Evolutionary conservation across 176 grass and related monocot genomes (phyloP), one percentile per base, ranked within the genome.

Genomic region (Eragrostis nindensis): DNA sequence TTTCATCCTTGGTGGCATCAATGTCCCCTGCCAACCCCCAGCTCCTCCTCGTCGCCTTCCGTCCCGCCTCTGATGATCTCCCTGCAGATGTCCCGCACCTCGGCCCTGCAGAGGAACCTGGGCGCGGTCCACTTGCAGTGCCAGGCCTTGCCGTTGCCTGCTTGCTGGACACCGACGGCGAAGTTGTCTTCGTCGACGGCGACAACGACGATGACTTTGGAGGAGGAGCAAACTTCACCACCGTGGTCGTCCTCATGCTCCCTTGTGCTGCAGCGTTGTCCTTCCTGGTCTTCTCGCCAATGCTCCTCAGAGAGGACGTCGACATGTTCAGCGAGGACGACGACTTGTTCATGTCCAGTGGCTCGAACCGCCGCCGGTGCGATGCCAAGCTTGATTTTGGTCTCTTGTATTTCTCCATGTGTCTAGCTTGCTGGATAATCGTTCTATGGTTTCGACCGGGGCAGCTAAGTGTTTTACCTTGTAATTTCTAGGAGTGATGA

Each of bases 351-450:
- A 74, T 19, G 80, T 83, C 86, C 19, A 79, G 3, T 2, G 42
- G 45, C 68, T 62, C 42, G 17, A 70, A 46, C 42, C 86, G 59
- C 26, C 86, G 68, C 16, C 80, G 68, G 48, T 41, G 66, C 3
- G 74, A n/a, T 22, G n/a, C 29, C n/a, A 73, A 41, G 75, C 2
- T 79, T 56, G 80, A 8, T 60, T 1, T 79, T 1, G 74, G 14
- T 30, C 66, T 88, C 74, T 9, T 88, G 61, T 61, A 36, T 48
- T 72, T 83, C 19, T 88, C 80, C 86, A 83, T 88, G 75, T n/a
- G n/a, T n/a, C n/a, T n/a, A n/a, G n/a, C n/a, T n/a, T n/a, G n/a
- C n/a, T n/a, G n/a, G n/a, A n/a, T n/a, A n/a, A n/a, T n/a, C n/a
- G n/a, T n/a, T n/a, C n/a, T n/a, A n/a, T n/a, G n/a, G n/a, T n/a